Percentiles rank a stretch among this genome's conserved stretches.
Evolutionary conservation across 805 yeast genomes (phyloP).

Genomic region (Myxozyma nipponensis): DNA sequence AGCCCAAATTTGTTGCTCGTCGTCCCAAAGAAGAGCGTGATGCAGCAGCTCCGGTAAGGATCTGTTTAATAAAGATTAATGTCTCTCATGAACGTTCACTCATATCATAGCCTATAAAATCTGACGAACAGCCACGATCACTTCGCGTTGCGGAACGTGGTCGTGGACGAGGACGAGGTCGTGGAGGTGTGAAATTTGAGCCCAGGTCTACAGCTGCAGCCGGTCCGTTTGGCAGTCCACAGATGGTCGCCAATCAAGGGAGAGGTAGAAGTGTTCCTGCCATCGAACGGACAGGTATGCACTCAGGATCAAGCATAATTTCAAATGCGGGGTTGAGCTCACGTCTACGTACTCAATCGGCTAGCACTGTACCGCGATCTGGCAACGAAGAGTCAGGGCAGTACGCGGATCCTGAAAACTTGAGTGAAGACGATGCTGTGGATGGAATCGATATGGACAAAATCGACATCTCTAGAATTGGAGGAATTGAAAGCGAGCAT

Average conservation of each 20-base stretch:
- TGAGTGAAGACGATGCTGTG: constrained; percentile 17
- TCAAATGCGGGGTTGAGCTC: neutral
- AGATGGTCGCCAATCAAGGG: constrained; percentile 8
- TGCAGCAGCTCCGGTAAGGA: constrained; percentile 17
- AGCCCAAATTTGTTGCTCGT: constrained; percentile 78
- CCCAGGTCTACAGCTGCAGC: constrained; percentile 18
- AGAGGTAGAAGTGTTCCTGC: constrained; percentile 3
- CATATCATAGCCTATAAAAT: neutral
- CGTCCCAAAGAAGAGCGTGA: constrained; percentile 53
- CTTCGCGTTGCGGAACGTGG: constrained; percentile 9
- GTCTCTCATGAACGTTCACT: neutral
- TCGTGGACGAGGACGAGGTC: constrained; percentile 11
- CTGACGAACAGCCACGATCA: constrained; percentile 2
- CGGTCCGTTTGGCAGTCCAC: constrained; percentile 26
- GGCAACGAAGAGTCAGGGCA: neutral
- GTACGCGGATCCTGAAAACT: neutral
- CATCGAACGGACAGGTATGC: constrained; percentile 1
- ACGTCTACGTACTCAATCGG: neutral
- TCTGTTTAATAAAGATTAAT: neutral
- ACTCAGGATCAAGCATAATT: neutral
- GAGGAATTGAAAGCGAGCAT: constrained; percentile 3
- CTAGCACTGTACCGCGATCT: neutral
- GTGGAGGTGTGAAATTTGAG: constrained; percentile 11
- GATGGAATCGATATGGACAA: constrained; percentile 18
- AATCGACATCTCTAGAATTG: constrained; percentile 14